phyloP scores from a whole-genome alignment of 192 early-diverging fungal genomes.

The Podila verticillata region DNA sequence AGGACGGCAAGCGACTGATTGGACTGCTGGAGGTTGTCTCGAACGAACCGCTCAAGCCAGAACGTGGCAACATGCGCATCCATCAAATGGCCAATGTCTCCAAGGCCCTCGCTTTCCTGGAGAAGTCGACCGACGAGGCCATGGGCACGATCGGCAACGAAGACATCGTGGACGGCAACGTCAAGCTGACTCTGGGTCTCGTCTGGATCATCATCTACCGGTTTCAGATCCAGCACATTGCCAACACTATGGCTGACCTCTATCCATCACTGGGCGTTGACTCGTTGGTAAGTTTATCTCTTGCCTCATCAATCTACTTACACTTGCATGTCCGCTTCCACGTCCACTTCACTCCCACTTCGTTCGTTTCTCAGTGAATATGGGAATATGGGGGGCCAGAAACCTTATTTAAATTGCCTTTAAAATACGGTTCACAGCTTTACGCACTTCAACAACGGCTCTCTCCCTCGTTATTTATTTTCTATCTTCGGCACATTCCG shows the following conservation, averaged over 20 bases:
- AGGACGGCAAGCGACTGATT: constrained; percentile 75
- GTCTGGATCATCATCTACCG: constrained; percentile 66
- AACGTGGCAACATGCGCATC: constrained; percentile 78
- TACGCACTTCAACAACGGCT: neutral
- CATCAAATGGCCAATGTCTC: constrained; percentile 83
- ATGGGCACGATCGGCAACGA: constrained; percentile 77
- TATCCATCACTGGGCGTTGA: constrained; percentile 43
- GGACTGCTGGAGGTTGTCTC: constrained; percentile 78
- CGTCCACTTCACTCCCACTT: no score
- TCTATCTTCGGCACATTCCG: no score
- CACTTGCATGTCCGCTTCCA: neutral
- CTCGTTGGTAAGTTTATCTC: constrained; percentile 29
- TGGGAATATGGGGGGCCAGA: no score
- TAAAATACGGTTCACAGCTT: no score
- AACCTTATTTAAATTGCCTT: no score
- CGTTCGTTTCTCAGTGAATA: no score
- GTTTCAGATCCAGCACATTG: constrained; percentile 63
- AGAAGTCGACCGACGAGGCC: constrained; percentile 52
- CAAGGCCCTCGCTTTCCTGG: constrained; percentile 75
- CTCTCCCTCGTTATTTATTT: neutral
- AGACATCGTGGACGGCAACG: constrained; percentile 82
- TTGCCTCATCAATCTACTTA: neutral
- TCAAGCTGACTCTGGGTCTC: constrained; percentile 68
- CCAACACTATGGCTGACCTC: constrained; percentile 41
- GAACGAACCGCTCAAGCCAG: constrained; percentile 75